Conservation (phyloP, 495 filamentous ascomycete species). For the Xylaria venustula region DNA sequence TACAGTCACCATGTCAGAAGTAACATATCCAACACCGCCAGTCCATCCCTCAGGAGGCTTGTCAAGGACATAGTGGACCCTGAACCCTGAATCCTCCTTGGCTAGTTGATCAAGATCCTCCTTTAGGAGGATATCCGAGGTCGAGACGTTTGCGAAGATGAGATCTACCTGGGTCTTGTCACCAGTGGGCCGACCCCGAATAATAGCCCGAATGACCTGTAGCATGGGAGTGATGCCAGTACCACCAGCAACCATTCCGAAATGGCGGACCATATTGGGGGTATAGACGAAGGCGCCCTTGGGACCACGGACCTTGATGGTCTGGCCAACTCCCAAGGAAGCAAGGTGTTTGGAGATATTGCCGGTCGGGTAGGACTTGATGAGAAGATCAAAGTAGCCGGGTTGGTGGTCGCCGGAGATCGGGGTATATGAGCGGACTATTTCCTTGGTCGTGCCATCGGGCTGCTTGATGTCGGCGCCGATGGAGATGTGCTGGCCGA, state of each 20-base stretch:
- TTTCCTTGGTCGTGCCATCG: slow-evolving; percentile 75
- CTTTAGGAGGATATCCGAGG: slow-evolving; percentile 87
- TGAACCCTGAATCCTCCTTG: slow-evolving; percentile 73
- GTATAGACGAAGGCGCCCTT: slow-evolving; percentile 97
- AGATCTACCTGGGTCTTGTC: slow-evolving; percentile 88
- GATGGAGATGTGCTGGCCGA: slow-evolving; percentile 98
- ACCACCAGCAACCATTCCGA: slow-evolving; percentile 97
- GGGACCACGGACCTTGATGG: slow-evolving; percentile 84
- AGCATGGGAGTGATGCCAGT: slow-evolving; percentile 99
- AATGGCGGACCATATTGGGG: slow-evolving; percentile 88
- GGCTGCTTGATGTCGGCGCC: slow-evolving; percentile 65
- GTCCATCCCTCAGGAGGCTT: slow-evolving; percentile 89
- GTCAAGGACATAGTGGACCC: slow-evolving; percentile 92
- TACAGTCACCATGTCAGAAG: slow-evolving; percentile 93
- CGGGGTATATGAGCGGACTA: slow-evolving; percentile 94
- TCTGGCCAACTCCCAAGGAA: slow-evolving; percentile 75
- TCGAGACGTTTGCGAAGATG: slow-evolving; percentile 94
- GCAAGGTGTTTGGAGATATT: slow-evolving; percentile 94
- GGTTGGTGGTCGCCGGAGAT: slow-evolving; percentile 88
- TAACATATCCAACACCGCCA: slow-evolving; percentile 91
- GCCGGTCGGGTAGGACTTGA: slow-evolving; percentile 95
- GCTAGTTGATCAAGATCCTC: slow-evolving; percentile 82
- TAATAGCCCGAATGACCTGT: slow-evolving; percentile 87
- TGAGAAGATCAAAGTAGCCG: slow-evolving; percentile 94
- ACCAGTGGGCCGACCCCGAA: slow-evolving; percentile 73